A percentile compares a stretch with the other conserved stretches of the same genome.
Evolutionary conservation across 805 yeast species (phyloP).

Genomic region (Scheffersomyces lignosus): DNA sequence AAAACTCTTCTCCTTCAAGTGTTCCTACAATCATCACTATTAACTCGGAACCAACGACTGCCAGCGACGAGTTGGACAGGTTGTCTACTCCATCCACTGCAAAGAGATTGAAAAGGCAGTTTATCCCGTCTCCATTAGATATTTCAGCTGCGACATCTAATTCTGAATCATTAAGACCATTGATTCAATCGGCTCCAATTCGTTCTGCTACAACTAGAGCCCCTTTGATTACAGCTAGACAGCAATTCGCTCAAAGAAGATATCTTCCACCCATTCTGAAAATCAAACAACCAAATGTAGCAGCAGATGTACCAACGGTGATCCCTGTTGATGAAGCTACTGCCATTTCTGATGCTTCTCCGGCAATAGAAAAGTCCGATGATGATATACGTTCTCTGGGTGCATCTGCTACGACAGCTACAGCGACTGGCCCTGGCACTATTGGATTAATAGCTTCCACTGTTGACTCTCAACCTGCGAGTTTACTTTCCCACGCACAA

Average conservation of each 20-base stretch:
- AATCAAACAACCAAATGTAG: too few relatives aligned
- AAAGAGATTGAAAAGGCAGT: conserved; percentile 32
- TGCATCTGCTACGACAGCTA: too few relatives aligned
- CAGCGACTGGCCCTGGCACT: too few relatives aligned
- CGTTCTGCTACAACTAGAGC: conserved; percentile 7
- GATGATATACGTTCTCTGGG: too few relatives aligned
- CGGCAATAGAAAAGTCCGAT: too few relatives aligned
- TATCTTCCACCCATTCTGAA: neutral
- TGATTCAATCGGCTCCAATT: conserved; percentile 37
- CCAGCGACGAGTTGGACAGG: conserved; percentile 12
- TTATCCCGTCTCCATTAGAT: conserved; percentile 32
- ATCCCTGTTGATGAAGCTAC: too few relatives aligned
- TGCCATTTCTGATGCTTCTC: too few relatives aligned
- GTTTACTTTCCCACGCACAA: too few relatives aligned
- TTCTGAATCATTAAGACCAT: conserved; percentile 10
- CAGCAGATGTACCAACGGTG: too few relatives aligned
- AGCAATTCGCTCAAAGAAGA: conserved; percentile 7
- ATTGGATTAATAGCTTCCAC: too few relatives aligned
- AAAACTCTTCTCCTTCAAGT: neutral
- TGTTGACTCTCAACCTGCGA: too few relatives aligned
- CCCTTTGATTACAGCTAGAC: conserved; percentile 5
- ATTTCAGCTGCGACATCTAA: conserved; percentile 10
- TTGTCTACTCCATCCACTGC: conserved; percentile 16
- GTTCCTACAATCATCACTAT: neutral
- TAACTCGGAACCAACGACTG: neutral